A percentile compares a stretch with the other conserved stretches of the same genome.
Conservation (phyloP, 306 rosid species). For the Benincasa hispida region DNA sequence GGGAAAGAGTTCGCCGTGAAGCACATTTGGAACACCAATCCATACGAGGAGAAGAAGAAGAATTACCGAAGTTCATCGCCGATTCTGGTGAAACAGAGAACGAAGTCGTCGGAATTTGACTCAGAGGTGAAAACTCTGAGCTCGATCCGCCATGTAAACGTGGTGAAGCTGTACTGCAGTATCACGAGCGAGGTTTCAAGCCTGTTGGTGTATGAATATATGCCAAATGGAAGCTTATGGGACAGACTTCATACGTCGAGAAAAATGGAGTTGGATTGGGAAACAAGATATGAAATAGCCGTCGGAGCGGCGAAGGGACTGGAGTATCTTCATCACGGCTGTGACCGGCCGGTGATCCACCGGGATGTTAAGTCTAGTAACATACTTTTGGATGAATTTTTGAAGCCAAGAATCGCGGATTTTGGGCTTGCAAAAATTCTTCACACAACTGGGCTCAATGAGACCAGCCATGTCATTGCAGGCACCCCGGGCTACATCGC, state of each 20-base stretch:
- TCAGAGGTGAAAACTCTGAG: slow-evolving; percentile 77
- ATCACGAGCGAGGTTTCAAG: slow-evolving; percentile 85
- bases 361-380: slow-evolving; percentile 90
- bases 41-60: slow-evolving; percentile 15
- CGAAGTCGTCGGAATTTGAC: slow-evolving; percentile 49
- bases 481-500: slow-evolving; percentile 96
- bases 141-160: slow-evolving; percentile 84
- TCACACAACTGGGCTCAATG: slow-evolving; percentile 25
- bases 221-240: slow-evolving; percentile 89
- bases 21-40: slow-evolving; percentile 67
- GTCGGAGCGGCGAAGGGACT: slow-evolving; percentile 87
- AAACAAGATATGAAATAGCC: slow-evolving; percentile 60
- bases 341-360: slow-evolving; percentile 68
- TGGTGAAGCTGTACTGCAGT: slow-evolving; percentile 85
- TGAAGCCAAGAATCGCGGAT: slow-evolving; percentile 90
- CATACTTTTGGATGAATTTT: slow-evolving; percentile 67
- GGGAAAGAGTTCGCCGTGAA: slow-evolving; percentile 82
- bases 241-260: slow-evolving; percentile 49
- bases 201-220: slow-evolving; percentile 73
- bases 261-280: slow-evolving; percentile 90
- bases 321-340: slow-evolving; percentile 83
- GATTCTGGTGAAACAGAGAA: slow-evolving; percentile 27
- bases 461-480: slow-evolving; percentile 65
- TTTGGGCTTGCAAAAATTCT: slow-evolving; percentile 84
- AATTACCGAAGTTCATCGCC: slow-evolving; percentile 29